A percentile compares a stretch with the other conserved stretches of the same genome.
Conservation (phyloP, 2,329 filamentous ascomycete genomes). For the Trichoderma sp. region DNA sequence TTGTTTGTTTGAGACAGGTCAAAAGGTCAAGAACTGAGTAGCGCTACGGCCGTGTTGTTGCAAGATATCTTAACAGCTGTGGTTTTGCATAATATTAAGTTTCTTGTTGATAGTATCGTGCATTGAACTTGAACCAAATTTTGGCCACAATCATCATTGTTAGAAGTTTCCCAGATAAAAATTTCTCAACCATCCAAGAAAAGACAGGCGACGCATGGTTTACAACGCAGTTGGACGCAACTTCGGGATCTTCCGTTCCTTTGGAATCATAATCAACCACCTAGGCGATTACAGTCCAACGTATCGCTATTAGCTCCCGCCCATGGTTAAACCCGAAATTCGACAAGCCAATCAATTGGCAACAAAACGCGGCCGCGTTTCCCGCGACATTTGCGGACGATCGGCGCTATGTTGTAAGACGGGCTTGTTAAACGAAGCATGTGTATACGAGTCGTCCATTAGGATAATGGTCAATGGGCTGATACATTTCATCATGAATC, state of each 20-base stretch:
- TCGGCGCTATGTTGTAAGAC: background rate
- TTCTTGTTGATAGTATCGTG: too few species aligned
- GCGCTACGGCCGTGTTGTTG: background rate
- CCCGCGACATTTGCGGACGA: background rate
- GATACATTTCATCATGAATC: background rate
- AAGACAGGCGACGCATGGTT: background rate
- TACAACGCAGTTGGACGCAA: background rate
- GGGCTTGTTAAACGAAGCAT: background rate
- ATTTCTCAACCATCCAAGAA: background rate
- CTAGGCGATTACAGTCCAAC: background rate
- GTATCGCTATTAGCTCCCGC: background rate
- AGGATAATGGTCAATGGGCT: background rate
- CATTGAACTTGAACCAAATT: background rate
- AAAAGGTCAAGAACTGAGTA: background rate
- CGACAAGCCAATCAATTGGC: background rate
- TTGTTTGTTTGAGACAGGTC: too few species aligned
- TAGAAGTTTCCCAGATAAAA: background rate
- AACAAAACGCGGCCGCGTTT: background rate
- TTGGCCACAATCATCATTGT: background rate
- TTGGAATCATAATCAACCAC: background rate
- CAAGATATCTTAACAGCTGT: background rate
- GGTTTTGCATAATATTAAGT: background rate
- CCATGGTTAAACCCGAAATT: background rate
- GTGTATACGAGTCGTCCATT: background rate
- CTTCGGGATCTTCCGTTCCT: background rate